Base-by-base conservation (phyloP, 2,329 filamentous ascomycete genomes). In the Pseudogymnoascus sp. region DNA sequence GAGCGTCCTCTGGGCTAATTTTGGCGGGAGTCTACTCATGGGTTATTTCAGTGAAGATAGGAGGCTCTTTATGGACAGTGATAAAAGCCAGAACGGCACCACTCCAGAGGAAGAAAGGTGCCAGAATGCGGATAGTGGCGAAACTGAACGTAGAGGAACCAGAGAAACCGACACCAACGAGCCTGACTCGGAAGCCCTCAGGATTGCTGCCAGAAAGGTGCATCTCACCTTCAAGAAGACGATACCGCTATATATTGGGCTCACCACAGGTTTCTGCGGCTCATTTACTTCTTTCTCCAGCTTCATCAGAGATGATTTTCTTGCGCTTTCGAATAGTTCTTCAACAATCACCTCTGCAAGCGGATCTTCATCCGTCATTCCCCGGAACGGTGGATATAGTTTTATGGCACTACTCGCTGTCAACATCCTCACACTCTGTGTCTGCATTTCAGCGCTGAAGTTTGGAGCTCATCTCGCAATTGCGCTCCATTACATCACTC, bases 271-370 rank as follows among this genome's bases (percentile, higher is more conserved):
- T 9, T 94, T 94, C 73, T 96, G 91, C 69, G 90, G 93, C 64
- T 92, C 89, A 66, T 90, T 94, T 69, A 97, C 92, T 0, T 92
- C 88, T 8, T 96, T 96, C 74, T 96, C 91, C 0, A 85, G 87
- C 18, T 95, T 96, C 70, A 86, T 92, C 54, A 82, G 89, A 6
- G 92, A 96, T 68, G 75, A 81, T 12, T 96, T 95, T 70, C 80
- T 96, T 20, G 87, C 90, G 0, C 74, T 95, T 16, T 86, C 89
- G 3, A 94, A 96, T 70, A 81, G 88, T 65, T 75, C 95, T 9
- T 77, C 81, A 0, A 75, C 79, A 1, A 60, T 66, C 3, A 59
- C 68, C 0, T 68, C 70, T 0, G 50, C 47, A 35, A 35, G 47
- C 20, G 47, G 59, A 11, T 25, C 18, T 38, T 70, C 72, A 1